These are phyloP conservation scores for Cucurbita maxima DNA, from an alignment of 306 rosid genomes.

Conservation along the genomic window DNA sequence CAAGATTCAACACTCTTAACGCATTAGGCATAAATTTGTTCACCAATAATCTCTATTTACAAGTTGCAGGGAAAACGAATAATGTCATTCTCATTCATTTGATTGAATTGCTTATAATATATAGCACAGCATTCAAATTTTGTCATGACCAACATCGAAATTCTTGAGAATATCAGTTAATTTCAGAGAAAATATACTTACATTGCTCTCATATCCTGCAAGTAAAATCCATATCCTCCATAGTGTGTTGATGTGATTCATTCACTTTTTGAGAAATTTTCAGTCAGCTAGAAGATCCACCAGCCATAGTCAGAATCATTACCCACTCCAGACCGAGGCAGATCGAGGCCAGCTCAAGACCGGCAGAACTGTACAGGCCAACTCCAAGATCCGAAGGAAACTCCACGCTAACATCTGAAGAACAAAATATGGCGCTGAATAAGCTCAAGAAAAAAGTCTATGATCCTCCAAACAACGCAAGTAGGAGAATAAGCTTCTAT, in stretches of 20 bases:
- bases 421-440: constrained; percentile 26
- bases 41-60: neutral
- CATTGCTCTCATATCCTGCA: neutral
- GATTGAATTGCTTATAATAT: neutral
- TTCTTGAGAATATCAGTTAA: neutral
- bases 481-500: constrained; percentile 27
- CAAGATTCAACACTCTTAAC: neutral
- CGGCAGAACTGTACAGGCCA: constrained; percentile 12
- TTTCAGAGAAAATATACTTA: neutral
- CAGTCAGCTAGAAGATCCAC: neutral
- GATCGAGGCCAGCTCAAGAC: constrained; percentile 13
- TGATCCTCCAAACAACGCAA: constrained; percentile 26
- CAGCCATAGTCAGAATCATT: neutral
- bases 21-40: neutral
- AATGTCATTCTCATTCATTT: neutral
- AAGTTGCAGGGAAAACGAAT: neutral
- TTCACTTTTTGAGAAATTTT: neutral
- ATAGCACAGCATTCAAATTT: neutral
- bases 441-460: constrained; percentile 44
- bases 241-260: neutral
- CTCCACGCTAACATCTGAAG: constrained; percentile 19
- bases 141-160: neutral
- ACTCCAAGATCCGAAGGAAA: constrained; percentile 6
- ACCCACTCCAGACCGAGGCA: neutral
- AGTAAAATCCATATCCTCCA: neutral